These are phyloP conservation scores for Drechslerella coelobrocha DNA, from an alignment of 2,329 filamentous ascomycete species.

Conservation along the genomic window DNA sequence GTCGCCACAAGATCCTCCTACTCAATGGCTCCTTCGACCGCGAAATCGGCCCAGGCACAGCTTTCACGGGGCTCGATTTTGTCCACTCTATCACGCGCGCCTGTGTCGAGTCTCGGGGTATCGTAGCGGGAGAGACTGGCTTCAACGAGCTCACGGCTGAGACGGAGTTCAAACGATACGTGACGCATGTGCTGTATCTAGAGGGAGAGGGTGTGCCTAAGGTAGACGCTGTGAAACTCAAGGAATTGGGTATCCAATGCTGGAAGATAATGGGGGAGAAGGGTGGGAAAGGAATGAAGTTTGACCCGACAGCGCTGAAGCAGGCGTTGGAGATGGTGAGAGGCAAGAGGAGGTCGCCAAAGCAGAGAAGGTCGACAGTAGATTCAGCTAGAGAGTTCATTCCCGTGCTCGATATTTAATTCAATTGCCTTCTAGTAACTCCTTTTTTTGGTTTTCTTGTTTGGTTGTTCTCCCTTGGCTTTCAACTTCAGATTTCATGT, in stretches of 20 bases:
- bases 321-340: constrained; percentile 53
- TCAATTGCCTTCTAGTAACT: neutral
- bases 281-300: constrained; percentile 54
- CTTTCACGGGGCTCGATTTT: constrained; percentile 79
- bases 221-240: constrained; percentile 72
- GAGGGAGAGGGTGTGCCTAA: constrained; percentile 73
- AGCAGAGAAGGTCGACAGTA: constrained; percentile 53
- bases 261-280: constrained; percentile 65
- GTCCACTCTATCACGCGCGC: constrained; percentile 79
- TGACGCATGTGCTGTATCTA: constrained; percentile 83
- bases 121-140: constrained; percentile 52
- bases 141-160: constrained; percentile 24
- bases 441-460: neutral
- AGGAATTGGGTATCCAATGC: constrained; percentile 74
- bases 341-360: constrained; percentile 50
- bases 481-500: neutral
- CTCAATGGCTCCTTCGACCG: constrained; percentile 84
- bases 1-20: constrained; percentile 73
- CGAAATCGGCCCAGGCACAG: constrained; percentile 74
- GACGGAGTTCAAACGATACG: constrained; percentile 70
- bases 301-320: constrained; percentile 51
- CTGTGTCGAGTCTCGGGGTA: constrained; percentile 70
- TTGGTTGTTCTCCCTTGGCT: neutral
- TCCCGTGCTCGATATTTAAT: constrained; percentile 29
- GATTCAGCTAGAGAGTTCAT: constrained; percentile 35